phyloP scores from a whole-genome alignment of 352 stramenopile species.

The Phytophthora fragariaefolia region DNA sequence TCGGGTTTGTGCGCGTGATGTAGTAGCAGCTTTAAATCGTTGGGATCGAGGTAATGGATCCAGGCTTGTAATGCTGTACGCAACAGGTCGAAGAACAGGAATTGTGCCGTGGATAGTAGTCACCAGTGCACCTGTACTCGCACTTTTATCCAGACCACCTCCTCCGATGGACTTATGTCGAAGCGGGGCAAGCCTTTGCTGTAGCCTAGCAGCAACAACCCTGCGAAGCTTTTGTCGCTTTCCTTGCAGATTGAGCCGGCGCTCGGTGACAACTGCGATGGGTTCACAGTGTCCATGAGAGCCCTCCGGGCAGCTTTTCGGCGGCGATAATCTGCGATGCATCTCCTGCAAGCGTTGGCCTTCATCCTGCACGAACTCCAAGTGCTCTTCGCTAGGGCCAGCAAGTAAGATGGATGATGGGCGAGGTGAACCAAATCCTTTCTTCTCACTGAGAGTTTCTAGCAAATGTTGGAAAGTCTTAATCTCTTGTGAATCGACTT shows the following conservation, averaged over 20 bases:
- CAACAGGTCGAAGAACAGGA: constrained; percentile 42
- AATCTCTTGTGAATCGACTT: constrained; percentile 21
- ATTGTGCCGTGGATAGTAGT: constrained; percentile 39
- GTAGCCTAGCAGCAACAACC: constrained; percentile 29
- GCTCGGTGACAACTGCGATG: constrained; percentile 18
- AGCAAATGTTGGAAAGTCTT: constrained; percentile 62
- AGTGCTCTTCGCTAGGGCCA: constrained; percentile 38
- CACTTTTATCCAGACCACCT: constrained; percentile 23
- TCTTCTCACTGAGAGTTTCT: constrained; percentile 46
- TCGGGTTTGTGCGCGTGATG: constrained; percentile 4
- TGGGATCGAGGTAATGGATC: constrained; percentile 33
- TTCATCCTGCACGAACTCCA: constrained; percentile 62
- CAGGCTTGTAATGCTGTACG: constrained; percentile 60
- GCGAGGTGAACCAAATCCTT: constrained; percentile 20
- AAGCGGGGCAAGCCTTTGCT: constrained; percentile 39
- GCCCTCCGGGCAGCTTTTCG: constrained; percentile 5
- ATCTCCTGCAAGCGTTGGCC: constrained; percentile 36
- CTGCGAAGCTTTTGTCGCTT: constrained; percentile 34
- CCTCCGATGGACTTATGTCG: constrained; percentile 29
- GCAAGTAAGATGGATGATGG: constrained; percentile 42
- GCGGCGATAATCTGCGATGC: constrained; percentile 18
- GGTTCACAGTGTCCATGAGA: background rate
- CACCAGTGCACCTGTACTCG: constrained; percentile 11
- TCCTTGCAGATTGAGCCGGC: constrained; percentile 28
- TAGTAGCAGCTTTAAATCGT: constrained; percentile 18